Base-by-base conservation (phyloP, 2,329 filamentous ascomycete genomes). In the Allantophomopsis cytisporea region DNA sequence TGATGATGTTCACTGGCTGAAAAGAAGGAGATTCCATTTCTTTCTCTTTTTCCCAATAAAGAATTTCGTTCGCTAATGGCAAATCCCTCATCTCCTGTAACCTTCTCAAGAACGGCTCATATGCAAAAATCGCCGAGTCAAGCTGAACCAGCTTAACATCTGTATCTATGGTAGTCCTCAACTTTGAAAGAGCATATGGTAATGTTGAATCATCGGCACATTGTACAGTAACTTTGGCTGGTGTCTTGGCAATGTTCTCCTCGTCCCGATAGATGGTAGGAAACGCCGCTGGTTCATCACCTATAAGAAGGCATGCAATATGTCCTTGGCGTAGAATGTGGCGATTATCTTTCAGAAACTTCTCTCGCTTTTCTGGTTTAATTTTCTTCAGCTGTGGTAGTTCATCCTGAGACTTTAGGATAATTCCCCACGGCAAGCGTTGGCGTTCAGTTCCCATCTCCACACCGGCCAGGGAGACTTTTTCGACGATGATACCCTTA, bases 121-220 rank as follows among this genome's bases (percentile, higher is more conserved):
- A 83, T 0, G 80, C 74, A 50, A 84, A 86, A 0, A 79, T 65
- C 0, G 80, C 64, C 0, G 80, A 79, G 33, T 82, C 69, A 0
- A 84, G 69, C 2, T 76, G 56, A 0, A 78, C 53, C 35, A 84
- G 76, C 4, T 60, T 49, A 11, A 70, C 49, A 15, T 58, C 30
- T 18, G 44, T 36, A 0, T 58, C 28, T 18, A 44, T 35, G 0
- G 54, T 46, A 0, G 50, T 41, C 7, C 62, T 58, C 6, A 79
- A 49, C 0, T 57, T 62, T 0, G 59, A 33, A 0, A 84, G 49
- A 0, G 69, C 60, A 7, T 65, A 65, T 1, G 56, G 50, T 1
- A 80, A 45, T 0, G 65, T 64, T 0, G 52, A 44, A 2, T 57
- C 52, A 14, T 73, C 67, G 0, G 60, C 52, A 16, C 82, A 66